phyloP scores from a whole-genome alignment of 441 rosid genomes.

The Erodium texanum region DNA sequence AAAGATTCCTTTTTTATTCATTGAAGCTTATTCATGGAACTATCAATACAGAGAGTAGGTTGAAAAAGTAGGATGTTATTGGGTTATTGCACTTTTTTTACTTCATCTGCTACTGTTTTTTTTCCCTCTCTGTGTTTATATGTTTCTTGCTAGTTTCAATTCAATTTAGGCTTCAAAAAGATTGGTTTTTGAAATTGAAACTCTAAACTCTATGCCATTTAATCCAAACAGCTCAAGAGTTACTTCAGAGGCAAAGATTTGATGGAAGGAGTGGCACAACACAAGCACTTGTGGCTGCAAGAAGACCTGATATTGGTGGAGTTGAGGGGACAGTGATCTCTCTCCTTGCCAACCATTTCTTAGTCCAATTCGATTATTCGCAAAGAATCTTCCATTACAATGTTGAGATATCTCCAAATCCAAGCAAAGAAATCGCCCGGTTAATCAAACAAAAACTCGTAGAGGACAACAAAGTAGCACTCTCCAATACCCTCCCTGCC shows the following conservation, averaged over 20 bases:
- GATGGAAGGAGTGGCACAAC: conserved; percentile 36
- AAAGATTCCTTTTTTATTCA: conserved; percentile 6
- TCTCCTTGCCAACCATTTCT: conserved; percentile 89
- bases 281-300: conserved; percentile 46
- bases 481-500: conserved; percentile 62
- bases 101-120: no score
- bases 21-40: background rate
- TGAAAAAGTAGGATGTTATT: conserved; percentile 1
- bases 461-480: conserved; percentile 35
- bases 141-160: no score
- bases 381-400: conserved; percentile 74
- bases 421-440: conserved; percentile 71
- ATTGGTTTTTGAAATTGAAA: background rate
- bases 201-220: background rate
- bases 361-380: conserved; percentile 58
- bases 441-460: conserved; percentile 75
- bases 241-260: conserved; percentile 29
- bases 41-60: background rate
- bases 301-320: conserved; percentile 89
- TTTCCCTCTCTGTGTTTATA: no score
- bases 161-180: background rate
- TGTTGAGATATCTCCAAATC: conserved; percentile 73
- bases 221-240: conserved; percentile 39
- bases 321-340: conserved; percentile 60
- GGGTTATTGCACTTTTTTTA: background rate